A percentile compares a stretch with the other conserved stretches of the same genome.
Evolutionary conservation across 2,329 filamentous ascomycete genomes (phyloP).

Genomic region (Botrytis paeoniae): DNA sequence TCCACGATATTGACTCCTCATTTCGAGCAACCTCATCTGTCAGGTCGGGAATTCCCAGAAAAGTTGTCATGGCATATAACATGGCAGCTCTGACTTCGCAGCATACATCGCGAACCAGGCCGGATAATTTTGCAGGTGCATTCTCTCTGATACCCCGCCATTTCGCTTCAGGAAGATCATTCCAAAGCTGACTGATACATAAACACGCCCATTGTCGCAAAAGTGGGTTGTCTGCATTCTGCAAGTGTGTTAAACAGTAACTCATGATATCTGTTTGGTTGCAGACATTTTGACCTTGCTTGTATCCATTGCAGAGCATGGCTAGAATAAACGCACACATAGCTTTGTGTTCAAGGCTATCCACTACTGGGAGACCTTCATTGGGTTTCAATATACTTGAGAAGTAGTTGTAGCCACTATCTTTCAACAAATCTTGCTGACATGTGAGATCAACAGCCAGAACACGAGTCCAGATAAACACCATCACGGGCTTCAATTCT

Average conservation of each 20-base stretch:
- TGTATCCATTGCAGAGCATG: constrained; percentile 94
- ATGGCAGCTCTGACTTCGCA: constrained; percentile 93
- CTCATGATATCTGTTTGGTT: constrained; percentile 87
- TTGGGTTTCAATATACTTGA: constrained; percentile 84
- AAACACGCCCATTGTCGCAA: constrained; percentile 94
- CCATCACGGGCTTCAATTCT: constrained; percentile 97
- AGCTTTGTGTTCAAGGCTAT: constrained; percentile 90
- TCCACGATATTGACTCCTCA: constrained; percentile 86
- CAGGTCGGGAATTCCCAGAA: constrained; percentile 88
- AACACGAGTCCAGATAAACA: constrained; percentile 97
- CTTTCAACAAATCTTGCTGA: constrained; percentile 90
- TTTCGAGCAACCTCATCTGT: constrained; percentile 88
- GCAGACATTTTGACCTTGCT: constrained; percentile 86
- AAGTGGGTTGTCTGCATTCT: constrained; percentile 82
- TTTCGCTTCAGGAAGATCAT: constrained; percentile 86
- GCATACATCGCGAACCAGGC: constrained; percentile 77
- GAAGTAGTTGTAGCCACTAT: constrained; percentile 97
- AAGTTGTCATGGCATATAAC: constrained; percentile 89
- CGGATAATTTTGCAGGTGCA: constrained; percentile 73
- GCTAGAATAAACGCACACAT: constrained; percentile 99
- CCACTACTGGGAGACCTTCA: constrained; percentile 78
- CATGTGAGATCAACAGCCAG: constrained; percentile 93
- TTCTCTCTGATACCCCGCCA: constrained; percentile 91
- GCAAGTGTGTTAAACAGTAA: constrained; percentile 78
- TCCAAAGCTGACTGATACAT: constrained; percentile 93